phyloP scores from a whole-genome alignment of 192 early-diverging fungal species.

The Martensiomyces pterosporus region DNA sequence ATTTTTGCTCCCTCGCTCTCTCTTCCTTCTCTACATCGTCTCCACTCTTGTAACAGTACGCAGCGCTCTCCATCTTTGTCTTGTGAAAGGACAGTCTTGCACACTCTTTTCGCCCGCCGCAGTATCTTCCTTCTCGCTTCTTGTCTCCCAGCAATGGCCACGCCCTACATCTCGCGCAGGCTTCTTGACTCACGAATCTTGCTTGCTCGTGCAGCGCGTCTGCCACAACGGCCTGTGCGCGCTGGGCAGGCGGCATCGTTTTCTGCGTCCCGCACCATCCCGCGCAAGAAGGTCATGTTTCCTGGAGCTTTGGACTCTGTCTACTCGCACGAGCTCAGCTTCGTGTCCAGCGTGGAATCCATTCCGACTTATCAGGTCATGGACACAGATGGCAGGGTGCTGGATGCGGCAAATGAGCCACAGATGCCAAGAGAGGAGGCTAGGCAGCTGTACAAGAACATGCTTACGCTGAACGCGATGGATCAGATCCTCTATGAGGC shows the following conservation, averaged over 20 bases:
- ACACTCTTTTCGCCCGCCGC: no score
- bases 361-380: conserved; percentile 93
- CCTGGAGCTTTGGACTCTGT: conserved; percentile 62
- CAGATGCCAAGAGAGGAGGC: conserved; percentile 74
- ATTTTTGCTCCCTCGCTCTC: no score
- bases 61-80: no score
- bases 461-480: conserved; percentile 88
- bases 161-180: no score
- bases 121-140: no score
- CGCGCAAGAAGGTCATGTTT: conserved; percentile 58
- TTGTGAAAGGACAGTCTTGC: no score
- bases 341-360: conserved; percentile 61
- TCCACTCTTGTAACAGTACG: no score
- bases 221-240: not conserved
- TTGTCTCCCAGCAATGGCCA: conserved; percentile 1
- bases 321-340: conserved; percentile 59
- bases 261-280: conserved; percentile 10
- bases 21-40: no score
- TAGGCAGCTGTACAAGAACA: conserved; percentile 81
- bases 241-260: conserved; percentile 1
- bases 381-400: conserved; percentile 78
- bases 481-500: conserved; percentile 96
- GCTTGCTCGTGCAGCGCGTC: not conserved
- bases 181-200: no score
- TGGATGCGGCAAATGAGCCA: conserved; percentile 58